A percentile compares a stretch with the other conserved stretches of the same genome.
These are phyloP conservation scores for Daucus carota DNA, from an alignment of 129 eudicot genomes.

Conservation along the genomic window DH1_v3.0 NC_030387.2:1014001-1014500, in stretches of 20 bases:
- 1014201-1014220: constrained; percentile 72
- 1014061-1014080: constrained; percentile 69
- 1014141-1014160: constrained; percentile 52
- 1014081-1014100: constrained; percentile 90
- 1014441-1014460: constrained; percentile 82
- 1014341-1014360: background rate
- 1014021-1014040: constrained; percentile 33
- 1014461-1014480: constrained; percentile 74
- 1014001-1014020: constrained; percentile 85
- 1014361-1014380: constrained; percentile 2
- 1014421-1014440: constrained; percentile 63
- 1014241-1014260: constrained; percentile 31
- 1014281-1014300: background rate
- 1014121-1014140: constrained; percentile 58
- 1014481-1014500: constrained; percentile 58
- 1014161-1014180: constrained; percentile 50
- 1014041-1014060: constrained; percentile 25
- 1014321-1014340: background rate
- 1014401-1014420: constrained; percentile 88
- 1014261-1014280: background rate
- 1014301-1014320: background rate
- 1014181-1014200: constrained; percentile 61
- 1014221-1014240: constrained; percentile 70
- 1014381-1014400: constrained; percentile 85
- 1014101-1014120: constrained; percentile 69